Percentiles rank a stretch among this genome's conserved stretches.
These are phyloP conservation scores for Plasmodium blacklocki DNA, from an alignment of 169 alveolate species.

Conservation along the genomic window DNA sequence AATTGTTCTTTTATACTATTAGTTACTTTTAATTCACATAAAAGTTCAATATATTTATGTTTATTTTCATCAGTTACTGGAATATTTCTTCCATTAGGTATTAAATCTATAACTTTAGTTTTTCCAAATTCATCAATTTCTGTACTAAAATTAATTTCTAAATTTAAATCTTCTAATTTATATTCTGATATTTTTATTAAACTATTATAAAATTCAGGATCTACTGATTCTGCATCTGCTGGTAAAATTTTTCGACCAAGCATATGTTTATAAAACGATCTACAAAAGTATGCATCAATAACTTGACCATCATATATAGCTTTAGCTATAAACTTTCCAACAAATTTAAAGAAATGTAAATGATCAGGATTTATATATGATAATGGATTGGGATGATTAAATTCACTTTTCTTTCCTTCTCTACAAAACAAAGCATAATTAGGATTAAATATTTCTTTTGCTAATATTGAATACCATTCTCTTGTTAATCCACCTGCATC, in stretches of 20 bases:
- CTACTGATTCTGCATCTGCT: constrained; percentile 98
- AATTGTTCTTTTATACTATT: constrained; percentile 95
- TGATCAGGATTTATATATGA: constrained; percentile 96
- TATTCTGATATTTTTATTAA: constrained; percentile 95
- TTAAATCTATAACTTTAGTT: constrained; percentile 94
- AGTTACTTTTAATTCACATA: constrained; percentile 96
- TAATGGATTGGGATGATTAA: constrained; percentile 97
- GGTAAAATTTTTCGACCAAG: constrained; percentile 95
- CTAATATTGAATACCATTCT: constrained; percentile 97
- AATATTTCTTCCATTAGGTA: constrained; percentile 95
- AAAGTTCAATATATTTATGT: constrained; percentile 94
- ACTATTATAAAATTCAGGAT: constrained; percentile 96
- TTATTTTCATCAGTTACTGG: constrained; percentile 95
- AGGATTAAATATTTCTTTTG: constrained; percentile 99
- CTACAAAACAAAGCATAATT: constrained; percentile 95
- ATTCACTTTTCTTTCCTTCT: constrained; percentile 92
- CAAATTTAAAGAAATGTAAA: constrained; percentile 96
- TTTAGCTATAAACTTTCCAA: constrained; percentile 99
- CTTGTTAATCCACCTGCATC: constrained; percentile 99
- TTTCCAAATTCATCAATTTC: constrained; percentile 97
- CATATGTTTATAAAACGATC: constrained; percentile 98
- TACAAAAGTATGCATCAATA: constrained; percentile 98
- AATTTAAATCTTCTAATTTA: constrained; percentile 92
- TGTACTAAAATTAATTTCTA: constrained; percentile 91
- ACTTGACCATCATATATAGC: constrained; percentile 97